phyloP scores from a whole-genome alignment of 2,329 filamentous ascomycete genomes.

The Sclerotinia spermophila region DNA sequence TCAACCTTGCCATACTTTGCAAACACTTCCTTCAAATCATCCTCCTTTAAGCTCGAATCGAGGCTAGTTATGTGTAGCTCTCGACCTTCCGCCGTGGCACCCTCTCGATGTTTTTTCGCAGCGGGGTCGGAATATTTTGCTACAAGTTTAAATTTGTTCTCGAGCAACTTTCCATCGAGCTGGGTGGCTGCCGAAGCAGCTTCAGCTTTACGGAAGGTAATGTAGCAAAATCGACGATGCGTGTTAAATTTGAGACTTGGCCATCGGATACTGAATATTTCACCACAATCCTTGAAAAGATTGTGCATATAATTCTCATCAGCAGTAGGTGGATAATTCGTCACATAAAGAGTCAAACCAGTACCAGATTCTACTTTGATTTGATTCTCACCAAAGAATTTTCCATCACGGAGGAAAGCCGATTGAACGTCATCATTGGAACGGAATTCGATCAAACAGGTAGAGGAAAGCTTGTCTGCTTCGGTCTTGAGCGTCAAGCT shows the following conservation, averaged over 20 bases:
- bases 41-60: constrained; percentile 58
- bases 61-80: constrained; percentile 77
- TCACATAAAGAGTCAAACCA: constrained; percentile 79
- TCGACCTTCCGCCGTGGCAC: constrained; percentile 79
- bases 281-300: constrained; percentile 71
- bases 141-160: constrained; percentile 64
- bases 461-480: constrained; percentile 55
- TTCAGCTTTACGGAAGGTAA: constrained; percentile 74
- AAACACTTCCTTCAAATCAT: constrained; percentile 69
- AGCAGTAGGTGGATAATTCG: constrained; percentile 79
- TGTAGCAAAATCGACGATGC: constrained; percentile 89
- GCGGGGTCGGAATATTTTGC: constrained; percentile 82
- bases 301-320: constrained; percentile 67
- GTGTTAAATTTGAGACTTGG: constrained; percentile 88
- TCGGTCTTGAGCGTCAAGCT: constrained; percentile 67
- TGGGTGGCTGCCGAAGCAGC: constrained; percentile 67
- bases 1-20: constrained; percentile 72
- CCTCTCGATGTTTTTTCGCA: constrained; percentile 72
- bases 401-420: constrained; percentile 76
- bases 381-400: constrained; percentile 68
- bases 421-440: constrained; percentile 74
- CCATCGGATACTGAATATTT: constrained; percentile 81
- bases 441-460: constrained; percentile 82
- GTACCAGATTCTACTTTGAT: constrained; percentile 73
- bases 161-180: constrained; percentile 68